Conservation (phyloP, 2,329 filamentous ascomycete genomes). For the Ascochyta fabae region DNA sequence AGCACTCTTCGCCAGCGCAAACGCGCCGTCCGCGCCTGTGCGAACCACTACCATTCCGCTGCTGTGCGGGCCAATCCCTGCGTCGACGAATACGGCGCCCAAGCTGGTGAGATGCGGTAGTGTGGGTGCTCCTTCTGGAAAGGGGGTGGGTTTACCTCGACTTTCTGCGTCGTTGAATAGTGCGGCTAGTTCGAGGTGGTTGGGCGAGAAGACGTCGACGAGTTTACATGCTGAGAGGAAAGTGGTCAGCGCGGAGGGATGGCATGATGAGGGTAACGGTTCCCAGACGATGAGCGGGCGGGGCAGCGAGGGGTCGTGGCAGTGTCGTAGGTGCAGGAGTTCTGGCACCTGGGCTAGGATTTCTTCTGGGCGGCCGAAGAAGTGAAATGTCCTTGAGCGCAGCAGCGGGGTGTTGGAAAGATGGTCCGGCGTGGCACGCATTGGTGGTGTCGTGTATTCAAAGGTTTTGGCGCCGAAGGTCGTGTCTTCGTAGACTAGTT, state of each 20-base stretch:
- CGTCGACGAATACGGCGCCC: background rate
- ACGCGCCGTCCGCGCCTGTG: constrained; percentile 21
- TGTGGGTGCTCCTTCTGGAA: background rate
- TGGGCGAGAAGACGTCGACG: constrained; percentile 34
- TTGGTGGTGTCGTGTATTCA: constrained; percentile 22
- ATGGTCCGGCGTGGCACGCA: constrained; percentile 18
- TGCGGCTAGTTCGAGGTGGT: constrained; percentile 28
- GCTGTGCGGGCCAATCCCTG: background rate
- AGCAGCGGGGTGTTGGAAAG: constrained; percentile 19
- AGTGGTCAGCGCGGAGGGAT: constrained; percentile 1
- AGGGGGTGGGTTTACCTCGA: too few species aligned
- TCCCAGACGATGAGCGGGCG: constrained; percentile 31
- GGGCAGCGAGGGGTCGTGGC: background rate
- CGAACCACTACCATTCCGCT: constrained; percentile 18
- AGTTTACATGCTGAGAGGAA: constrained; percentile 22
- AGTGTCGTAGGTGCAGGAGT: constrained; percentile 17
- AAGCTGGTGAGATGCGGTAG: background rate
- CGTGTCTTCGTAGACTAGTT: constrained; percentile 29
- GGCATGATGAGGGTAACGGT: constrained; percentile 27
- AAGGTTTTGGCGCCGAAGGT: constrained; percentile 33
- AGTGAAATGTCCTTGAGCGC: constrained; percentile 22
- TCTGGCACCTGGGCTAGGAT: constrained; percentile 20
- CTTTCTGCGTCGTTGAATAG: constrained; percentile 11
- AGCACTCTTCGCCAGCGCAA: background rate
- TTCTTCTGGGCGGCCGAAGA: constrained; percentile 28